These are phyloP conservation scores for Lasiosphaeriaceae sp. DNA, from an alignment of 495 filamentous ascomycete genomes.

Conservation along the genomic window DNA sequence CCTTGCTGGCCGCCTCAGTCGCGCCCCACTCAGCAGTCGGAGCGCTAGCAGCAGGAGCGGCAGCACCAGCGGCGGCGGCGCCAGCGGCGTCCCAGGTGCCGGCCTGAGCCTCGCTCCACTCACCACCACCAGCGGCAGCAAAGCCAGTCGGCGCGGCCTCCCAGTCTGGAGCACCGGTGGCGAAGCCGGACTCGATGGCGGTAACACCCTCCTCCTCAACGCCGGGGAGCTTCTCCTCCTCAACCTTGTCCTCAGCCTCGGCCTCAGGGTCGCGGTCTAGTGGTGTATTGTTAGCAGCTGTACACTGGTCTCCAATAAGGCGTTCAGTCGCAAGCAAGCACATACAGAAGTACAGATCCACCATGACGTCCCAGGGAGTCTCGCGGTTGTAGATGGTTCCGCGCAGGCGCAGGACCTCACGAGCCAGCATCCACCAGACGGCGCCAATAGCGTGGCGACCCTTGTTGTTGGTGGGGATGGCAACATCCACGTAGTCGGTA, in stretches of 20 bases:
- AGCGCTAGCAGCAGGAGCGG: constrained; percentile 32
- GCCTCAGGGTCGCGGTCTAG: constrained; percentile 94
- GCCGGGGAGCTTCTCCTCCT: constrained; percentile 65
- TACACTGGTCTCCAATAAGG: neutral
- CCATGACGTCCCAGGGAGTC: constrained; percentile 96
- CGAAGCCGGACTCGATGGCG: constrained; percentile 74
- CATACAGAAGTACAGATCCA: constrained; percentile 96
- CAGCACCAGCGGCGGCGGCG: constrained; percentile 14
- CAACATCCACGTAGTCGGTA: constrained; percentile 98
- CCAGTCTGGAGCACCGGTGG: constrained; percentile 57
- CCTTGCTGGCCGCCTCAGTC: constrained; percentile 54
- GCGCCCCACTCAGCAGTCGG: constrained; percentile 65
- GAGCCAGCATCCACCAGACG: constrained; percentile 99
- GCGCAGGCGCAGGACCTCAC: constrained; percentile 97
- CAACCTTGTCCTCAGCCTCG: constrained; percentile 88
- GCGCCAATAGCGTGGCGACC: constrained; percentile 97
- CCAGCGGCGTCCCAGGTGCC: constrained; percentile 68
- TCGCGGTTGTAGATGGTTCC: constrained; percentile 93
- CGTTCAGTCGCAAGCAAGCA: constrained; percentile 7
- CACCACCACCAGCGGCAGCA: constrained; percentile 52
- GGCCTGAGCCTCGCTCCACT: constrained; percentile 49
- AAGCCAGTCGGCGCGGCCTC: constrained; percentile 63
- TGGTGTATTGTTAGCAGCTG: constrained; percentile 18
- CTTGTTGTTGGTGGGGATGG: constrained; percentile 99
- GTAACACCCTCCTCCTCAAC: constrained; percentile 80